Conservation (phyloP, 192 early-diverging fungal genomes). For the Mortierella alpina region DNA sequence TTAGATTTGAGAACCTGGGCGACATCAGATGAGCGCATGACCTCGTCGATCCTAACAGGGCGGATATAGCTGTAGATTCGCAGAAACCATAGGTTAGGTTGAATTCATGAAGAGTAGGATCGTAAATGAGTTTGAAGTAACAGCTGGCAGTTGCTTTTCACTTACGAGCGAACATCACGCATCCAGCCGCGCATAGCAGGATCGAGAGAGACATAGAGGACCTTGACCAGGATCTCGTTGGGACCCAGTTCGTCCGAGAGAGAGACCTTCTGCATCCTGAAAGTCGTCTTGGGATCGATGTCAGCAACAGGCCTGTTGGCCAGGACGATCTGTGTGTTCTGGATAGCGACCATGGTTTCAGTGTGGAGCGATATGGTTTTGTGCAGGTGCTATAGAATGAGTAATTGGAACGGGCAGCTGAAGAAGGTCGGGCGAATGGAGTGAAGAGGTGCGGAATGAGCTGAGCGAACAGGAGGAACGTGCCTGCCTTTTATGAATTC, state of each 20-base stretch:
- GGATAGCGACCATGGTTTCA: constrained; percentile 24
- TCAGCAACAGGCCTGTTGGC: constrained; percentile 50
- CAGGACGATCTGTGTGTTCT: constrained; percentile 58
- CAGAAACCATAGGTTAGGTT: background rate
- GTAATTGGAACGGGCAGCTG: background rate
- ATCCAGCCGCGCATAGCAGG: constrained; percentile 65
- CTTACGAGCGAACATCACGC: constrained; percentile 56
- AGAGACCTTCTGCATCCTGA: constrained; percentile 42
- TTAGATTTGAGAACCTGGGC: constrained; percentile 54
- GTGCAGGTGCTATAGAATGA: background rate
- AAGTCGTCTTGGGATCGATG: constrained; percentile 55
- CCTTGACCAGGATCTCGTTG: constrained; percentile 55
- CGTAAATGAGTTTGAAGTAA: background rate
- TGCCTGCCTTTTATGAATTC: background rate
- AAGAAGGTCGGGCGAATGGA: background rate
- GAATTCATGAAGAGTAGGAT: background rate
- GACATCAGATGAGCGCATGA: constrained; percentile 57
- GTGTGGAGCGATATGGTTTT: background rate
- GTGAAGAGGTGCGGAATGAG: background rate
- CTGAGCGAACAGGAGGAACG: no score
- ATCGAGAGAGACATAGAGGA: constrained; percentile 60
- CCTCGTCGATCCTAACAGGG: constrained; percentile 52
- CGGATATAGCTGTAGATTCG: constrained; percentile 45
- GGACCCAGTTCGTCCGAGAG: constrained; percentile 48
- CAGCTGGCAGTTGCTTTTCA: background rate